Evolutionary conservation across 106 monocot species (phyloP), one percentile per base, ranked within the genome.

Genomic region (Chionographis japonica): DNA sequence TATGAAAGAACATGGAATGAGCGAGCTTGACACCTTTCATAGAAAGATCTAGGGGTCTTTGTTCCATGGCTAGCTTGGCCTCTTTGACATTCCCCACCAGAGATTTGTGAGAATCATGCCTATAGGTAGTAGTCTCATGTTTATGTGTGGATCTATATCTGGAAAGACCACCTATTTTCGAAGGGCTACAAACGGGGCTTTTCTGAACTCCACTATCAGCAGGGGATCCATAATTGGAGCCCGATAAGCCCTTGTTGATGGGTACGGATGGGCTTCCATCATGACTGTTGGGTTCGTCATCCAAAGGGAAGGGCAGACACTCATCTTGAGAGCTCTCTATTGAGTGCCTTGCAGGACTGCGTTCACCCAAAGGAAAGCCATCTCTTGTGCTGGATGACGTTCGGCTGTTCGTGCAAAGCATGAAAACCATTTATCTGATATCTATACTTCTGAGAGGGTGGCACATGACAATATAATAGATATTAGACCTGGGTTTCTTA

Each of bases 291-390:
- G 86, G 58, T 53, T 82, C 82, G 54, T 78, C 82, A 64, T 92
- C 92, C 55, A 93, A 76, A 72, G 73, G 68, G 65, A 98, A 98
- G 66, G 89, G 89, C 52, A 92, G 83, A 53, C 78, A 87, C 46
- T 98, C 87, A 66, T 92, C 97, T 54, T 87, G 97, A 56, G 78
- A 75, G 60, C 61, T 76, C 58, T 42, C 77, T 49, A 73, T 80
- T 40, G 78, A 69, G 19, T 65, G 54, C 50, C 73, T 74, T 40
- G 66, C 43, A n/a, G 63, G 72, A 67, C 54, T 80, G 43, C 61
- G 52, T 60, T 74, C 77, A 65, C 60, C 37, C 37, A 61, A 56
- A 64, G 78, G 56, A 74, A 63, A 59, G 6, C 60, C 65, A 67
- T 87, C 71, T 74, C 69, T 81, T 70, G 63, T 65, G 56, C 61